Evolutionary conservation across 371 early-diverging fungal genomes (phyloP).

Genomic region (Mortierella sp.): DNA sequence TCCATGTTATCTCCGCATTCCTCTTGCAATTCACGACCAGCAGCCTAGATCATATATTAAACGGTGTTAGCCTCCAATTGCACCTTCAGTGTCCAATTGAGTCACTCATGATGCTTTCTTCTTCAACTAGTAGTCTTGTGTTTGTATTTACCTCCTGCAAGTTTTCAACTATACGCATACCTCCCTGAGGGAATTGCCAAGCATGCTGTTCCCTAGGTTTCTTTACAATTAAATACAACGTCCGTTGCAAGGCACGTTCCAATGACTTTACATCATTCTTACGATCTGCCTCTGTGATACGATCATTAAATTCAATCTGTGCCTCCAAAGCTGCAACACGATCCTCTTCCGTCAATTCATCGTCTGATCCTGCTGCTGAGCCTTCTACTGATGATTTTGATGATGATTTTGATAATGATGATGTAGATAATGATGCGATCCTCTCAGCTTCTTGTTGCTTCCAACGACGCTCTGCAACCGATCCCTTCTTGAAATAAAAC

Average conservation of each 20-base stretch:
- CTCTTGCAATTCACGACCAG: slow-evolving; percentile 75
- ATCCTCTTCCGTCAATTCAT: slow-evolving; percentile 62
- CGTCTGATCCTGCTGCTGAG: slow-evolving; percentile 20
- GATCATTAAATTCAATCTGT: slow-evolving; percentile 61
- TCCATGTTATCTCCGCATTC: slow-evolving; percentile 82
- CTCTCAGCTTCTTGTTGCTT: slow-evolving; percentile 61
- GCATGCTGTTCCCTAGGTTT: slow-evolving; percentile 66
- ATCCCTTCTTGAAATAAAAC: slow-evolving; percentile 93
- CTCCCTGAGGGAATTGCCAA: slow-evolving; percentile 87
- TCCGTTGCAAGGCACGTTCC: slow-evolving; percentile 80
- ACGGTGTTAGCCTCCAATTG: neutral
- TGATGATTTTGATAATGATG: slow-evolving; percentile 14
- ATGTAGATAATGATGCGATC: slow-evolving; percentile 9
- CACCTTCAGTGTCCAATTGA: neutral
- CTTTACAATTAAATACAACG: slow-evolving; percentile 84
- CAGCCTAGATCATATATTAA: slow-evolving; percentile 71
- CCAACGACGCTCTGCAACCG: slow-evolving; percentile 82
- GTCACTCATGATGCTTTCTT: too few species aligned
- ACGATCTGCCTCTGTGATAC: slow-evolving; percentile 78
- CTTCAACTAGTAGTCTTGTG: too few species aligned
- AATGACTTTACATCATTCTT: slow-evolving; percentile 75
- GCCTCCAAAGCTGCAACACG: slow-evolving; percentile 59
- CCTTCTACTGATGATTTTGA: slow-evolving; percentile 20
- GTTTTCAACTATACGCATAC: slow-evolving; percentile 72
- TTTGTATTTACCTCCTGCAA: slow-evolving; percentile 67